Conservation (phyloP, 306 rosid genomes). For the Macrotyloma uniflorum region DNA sequence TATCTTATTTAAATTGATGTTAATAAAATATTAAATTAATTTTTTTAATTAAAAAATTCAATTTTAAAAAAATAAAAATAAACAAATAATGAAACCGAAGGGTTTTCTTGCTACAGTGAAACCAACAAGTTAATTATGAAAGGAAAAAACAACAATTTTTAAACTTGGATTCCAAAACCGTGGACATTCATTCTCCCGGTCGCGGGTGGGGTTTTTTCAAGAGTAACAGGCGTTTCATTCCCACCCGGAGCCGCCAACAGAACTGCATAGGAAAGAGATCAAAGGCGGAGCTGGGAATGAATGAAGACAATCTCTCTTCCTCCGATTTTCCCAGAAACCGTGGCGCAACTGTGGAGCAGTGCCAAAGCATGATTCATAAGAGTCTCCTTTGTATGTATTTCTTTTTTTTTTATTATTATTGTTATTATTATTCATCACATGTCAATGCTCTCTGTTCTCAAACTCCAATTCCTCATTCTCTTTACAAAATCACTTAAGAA, state of each 20-base stretch:
- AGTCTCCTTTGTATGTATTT: conserved; percentile 59
- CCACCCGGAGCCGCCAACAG: background rate
- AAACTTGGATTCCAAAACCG: no score
- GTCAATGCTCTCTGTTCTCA: background rate
- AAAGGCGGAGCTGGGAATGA: conserved; percentile 20
- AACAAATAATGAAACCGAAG: no score
- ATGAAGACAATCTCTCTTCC: background rate
- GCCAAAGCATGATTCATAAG: conserved; percentile 68
- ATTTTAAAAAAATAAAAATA: no score
- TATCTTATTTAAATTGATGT: no score
- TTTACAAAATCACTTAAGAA: background rate
- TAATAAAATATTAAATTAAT: no score
- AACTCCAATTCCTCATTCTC: background rate
- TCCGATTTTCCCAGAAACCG: conserved; percentile 16
- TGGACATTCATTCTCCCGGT: no score
- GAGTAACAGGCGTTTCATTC: no score
- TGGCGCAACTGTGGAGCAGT: conserved; percentile 53
- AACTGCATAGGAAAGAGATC: background rate
- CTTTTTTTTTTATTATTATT: background rate
- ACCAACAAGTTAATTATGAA: no score
- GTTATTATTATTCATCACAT: background rate
- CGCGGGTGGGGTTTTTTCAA: no score
- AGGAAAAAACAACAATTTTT: no score
- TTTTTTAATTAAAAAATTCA: no score
- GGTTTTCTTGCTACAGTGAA: no score